Evolutionary conservation across 2,329 filamentous ascomycete genomes (phyloP), one percentile per base, ranked within the genome.

Genomic region (Apiospora hydei): DNA sequence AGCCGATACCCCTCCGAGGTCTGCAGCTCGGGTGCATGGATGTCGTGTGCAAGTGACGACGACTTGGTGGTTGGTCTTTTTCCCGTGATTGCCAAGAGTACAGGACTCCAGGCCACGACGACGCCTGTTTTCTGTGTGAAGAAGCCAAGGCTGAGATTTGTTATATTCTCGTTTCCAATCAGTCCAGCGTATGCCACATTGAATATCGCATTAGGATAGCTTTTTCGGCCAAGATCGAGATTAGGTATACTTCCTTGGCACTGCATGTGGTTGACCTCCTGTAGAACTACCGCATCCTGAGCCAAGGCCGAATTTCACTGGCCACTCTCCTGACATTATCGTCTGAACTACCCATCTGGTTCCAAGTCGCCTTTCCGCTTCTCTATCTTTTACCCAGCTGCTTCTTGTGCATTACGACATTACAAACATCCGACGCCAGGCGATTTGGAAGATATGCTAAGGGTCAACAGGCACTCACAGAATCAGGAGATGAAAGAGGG

Each of bases 1-100:
- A 64, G 57, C 57, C 57, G 34, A 41, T n/a, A n/a, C 21, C 21
- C 57, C 21, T 18, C 21, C 34, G 18, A 6, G 6, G 6, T 41
- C 18, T 64, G 57, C 34, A 14, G 34, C 57, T 41, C 21, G 34
- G 34, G 5, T 64, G 57, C 34, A 21, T 41, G 13, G 57, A 64
- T 64, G 57, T 64, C 57, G 57, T 64, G 21, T 41, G 30, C 57
- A 41, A 41, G 57, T 64, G 57, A 64, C 57, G 57, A 64, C 57
- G 34, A 64, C 57, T 24, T 24, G 34, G 21, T 24, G 51, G 13
- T 57, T 51, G 49, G n/a, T 5, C 21, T 26, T 24, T n/a, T 26
- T 51, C n/a, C 49, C 3, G 16, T 47, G 51, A 26, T 18, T 61
- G 46, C 24, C n/a, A 51, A 21, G 24, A 26, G n/a, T 61, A 11